Base-by-base conservation (phyloP, 202 grass and related monocot genomes). In the Setaria viridis region DNA sequence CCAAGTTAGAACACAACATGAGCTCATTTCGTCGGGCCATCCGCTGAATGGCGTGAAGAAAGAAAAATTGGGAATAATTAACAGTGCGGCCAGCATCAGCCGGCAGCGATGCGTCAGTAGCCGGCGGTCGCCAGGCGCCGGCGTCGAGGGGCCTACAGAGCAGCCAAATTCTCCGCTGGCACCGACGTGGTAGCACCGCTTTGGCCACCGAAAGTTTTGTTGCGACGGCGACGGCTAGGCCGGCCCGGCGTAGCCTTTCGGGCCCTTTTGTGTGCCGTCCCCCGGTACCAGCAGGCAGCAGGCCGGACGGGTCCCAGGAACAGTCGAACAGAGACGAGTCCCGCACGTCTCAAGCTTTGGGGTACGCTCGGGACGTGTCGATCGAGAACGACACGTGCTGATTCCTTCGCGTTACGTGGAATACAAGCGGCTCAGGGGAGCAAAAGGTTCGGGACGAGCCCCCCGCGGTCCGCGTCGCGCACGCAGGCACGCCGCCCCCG, bases 191-290 rank as follows among this genome's bases (percentile, higher is more conserved):
- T 13, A 47, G 29, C 12, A 53, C 67, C 65, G 1, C 84, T 79
- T 79, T 73, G 42, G 32, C 50, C 88, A 90, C 88, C 88, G 88
- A 87, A 90, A 83, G 88, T 63, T 63, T 83, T 3, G 0, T 1
- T 0, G 13, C 32, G 88, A 39, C 81, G 55, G 51, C 41, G 69
- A 39, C 79, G 43, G 42, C 53, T 20, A 29, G 63, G 1, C 64
- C 49, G 17, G 34, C 54, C 8, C 43, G 48, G 16, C 20, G 63
- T 63, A 39, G 47, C 55, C 54, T 77, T 81, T 88, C 65, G 72
- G 86, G 16, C 54, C 9, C 30, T 7, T 49, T 10, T 46, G 3
- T 10, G 3, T 5, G 51, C 25, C 29, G 32, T 4, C 25, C 35
- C 20, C 2, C 11, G 43, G 13, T 9, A 51, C 9, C 46, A 50